Conservation (phyloP, 768 basidiomycete genomes). For the Auriscalpium vulgare region DNA sequence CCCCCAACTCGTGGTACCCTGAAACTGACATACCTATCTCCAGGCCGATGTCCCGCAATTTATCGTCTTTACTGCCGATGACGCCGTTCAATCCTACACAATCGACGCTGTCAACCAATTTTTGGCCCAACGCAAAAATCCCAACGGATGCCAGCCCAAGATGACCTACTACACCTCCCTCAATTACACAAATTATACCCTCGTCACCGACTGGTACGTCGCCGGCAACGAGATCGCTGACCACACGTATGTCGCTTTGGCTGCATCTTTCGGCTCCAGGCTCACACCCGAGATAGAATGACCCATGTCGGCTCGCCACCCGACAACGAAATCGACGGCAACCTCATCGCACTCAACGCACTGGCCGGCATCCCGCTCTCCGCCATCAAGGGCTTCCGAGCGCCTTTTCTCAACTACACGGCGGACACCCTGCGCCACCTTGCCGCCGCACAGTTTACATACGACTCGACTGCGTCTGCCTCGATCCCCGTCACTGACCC, state of each 20-base stretch:
- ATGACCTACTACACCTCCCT: constrained; percentile 74
- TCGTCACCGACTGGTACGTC: constrained; percentile 75
- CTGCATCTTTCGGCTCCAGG: background rate
- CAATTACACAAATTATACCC: constrained; percentile 67
- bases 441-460: constrained; percentile 50
- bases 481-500: constrained; percentile 59
- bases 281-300: constrained; percentile 42
- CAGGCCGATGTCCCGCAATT: constrained; percentile 58
- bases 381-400: constrained; percentile 64
- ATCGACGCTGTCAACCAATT: constrained; percentile 69
- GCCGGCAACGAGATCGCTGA: constrained; percentile 81
- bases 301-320: constrained; percentile 65
- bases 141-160: constrained; percentile 66
- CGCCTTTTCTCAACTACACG: constrained; percentile 65
- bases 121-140: constrained; percentile 64
- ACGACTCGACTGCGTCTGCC: constrained; percentile 58
- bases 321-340: constrained; percentile 64
- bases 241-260: constrained; percentile 45
- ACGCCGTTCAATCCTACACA: constrained; percentile 73
- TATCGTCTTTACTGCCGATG: constrained; percentile 69
- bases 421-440: constrained; percentile 54
- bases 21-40: too few species aligned
- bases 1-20: too few species aligned
- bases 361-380: constrained; percentile 68
- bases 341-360: constrained; percentile 70